Evolutionary conservation across 164 flowering plant genomes (phyloP).

Genomic region (Umbilicus rupestris): DNA sequence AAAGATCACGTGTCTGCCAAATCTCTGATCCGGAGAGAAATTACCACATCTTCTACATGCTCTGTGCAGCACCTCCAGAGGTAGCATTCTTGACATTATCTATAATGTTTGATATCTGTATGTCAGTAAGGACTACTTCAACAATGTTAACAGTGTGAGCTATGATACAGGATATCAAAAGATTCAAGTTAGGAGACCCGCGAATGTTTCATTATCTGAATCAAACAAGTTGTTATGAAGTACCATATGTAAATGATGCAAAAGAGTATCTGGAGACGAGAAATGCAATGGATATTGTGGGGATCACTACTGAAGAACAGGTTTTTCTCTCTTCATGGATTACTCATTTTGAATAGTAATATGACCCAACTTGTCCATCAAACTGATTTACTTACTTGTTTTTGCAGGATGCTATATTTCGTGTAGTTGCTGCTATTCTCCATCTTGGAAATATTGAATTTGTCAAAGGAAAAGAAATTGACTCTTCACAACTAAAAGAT

Average conservation of each 20-base stretch:
- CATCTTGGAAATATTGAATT: constrained; percentile 93
- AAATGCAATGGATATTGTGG: constrained; percentile 98
- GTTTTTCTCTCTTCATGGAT: constrained; percentile 23
- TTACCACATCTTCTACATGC: constrained; percentile 80
- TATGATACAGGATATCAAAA: constrained; percentile 42
- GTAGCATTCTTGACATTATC: constrained; percentile 21
- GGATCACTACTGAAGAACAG: constrained; percentile 92
- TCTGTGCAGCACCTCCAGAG: constrained; percentile 82
- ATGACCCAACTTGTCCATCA: constrained; percentile 13
- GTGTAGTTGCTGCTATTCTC: constrained; percentile 95
- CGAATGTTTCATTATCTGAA: constrained; percentile 76
- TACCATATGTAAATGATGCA: constrained; percentile 82
- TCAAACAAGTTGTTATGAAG: constrained; percentile 72
- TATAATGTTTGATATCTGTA: neutral
- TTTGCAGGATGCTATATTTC: constrained; percentile 85
- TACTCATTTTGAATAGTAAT: constrained; percentile 3
- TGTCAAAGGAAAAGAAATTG: constrained; percentile 84
- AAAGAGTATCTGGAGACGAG: constrained; percentile 89
- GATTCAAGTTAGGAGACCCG: constrained; percentile 64
- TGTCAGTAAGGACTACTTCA: neutral
- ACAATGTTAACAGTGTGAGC: neutral
- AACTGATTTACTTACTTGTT: neutral
- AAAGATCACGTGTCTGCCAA: constrained; percentile 83
- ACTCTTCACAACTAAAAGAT: constrained; percentile 93
- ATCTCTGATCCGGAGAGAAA: constrained; percentile 76